Evolutionary conservation across 169 alveolate genomes (phyloP), one percentile per base, ranked within the genome.

Genomic region (Toxoplasma gondii): DNA sequence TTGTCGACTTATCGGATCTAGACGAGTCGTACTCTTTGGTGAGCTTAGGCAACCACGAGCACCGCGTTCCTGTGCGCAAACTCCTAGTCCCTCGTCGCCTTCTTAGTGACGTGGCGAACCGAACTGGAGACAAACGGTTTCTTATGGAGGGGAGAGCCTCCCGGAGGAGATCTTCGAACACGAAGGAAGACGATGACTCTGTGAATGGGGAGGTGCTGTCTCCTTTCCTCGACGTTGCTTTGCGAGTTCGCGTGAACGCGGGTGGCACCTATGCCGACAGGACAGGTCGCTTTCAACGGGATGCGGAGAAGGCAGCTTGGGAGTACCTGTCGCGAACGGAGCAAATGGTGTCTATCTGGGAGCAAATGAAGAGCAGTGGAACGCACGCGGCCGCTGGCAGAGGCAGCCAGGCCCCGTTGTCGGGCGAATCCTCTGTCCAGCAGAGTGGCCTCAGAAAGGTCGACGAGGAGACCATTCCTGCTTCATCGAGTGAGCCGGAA

Each of bases 221-320:
- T 16, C 44, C 86, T 19, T 19, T 36, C 44, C 86, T 78, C 39
- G 86, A 78, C 86, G 45, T 78, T 17, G 86, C 86, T 1, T 16
- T 78, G 86, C 39, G 86, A 17, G 86, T 38, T 17, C 86, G 86
- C 27, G 27, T 78, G 2, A 27, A 10, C 16, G 49, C 45, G 1
- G 86, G 86, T 38, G 86, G 86, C 86, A 10, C n/a, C 45, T 78
- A 78, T 27, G 86, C 45, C 29, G 86, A 78, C n/a, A n/a, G 86
- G 49, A 78, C 39, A n/a, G 86, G 86, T 38, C 86, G n/a, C 49
- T 38, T 78, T n/a, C 22, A 17, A 31, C 39, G 86, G 22, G 44
- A 78, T 31, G 44, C 39, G 86, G 45, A 78, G 45, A n/a, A 4
- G 43, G 86, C 86, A 38, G 39, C 86, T 38, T 78, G 86, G 86